A percentile compares a stretch with the other conserved stretches of the same genome.
Conservation (phyloP, 805 yeast species). For the Myxozyma neglecta region DNA sequence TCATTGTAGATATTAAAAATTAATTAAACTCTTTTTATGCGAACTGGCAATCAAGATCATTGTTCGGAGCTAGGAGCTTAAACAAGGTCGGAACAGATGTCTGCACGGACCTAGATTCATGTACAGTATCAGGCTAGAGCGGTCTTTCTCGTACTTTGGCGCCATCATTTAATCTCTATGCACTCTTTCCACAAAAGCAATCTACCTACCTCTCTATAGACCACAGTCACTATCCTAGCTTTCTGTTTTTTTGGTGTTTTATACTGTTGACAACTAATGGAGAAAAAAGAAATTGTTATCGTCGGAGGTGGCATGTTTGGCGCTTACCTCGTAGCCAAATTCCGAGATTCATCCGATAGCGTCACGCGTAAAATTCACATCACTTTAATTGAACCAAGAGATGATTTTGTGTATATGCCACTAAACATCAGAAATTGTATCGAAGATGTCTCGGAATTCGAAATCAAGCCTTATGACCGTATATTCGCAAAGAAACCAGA, state of each 20-base stretch:
- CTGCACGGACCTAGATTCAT: neutral
- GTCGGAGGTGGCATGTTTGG: conserved; percentile 29
- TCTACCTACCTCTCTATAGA: neutral
- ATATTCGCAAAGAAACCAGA: conserved; percentile 15
- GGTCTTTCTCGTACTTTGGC: neutral
- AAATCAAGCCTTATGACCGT: conserved; percentile 15
- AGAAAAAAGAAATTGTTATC: conserved; percentile 12
- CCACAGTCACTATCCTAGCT: neutral
- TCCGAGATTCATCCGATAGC: conserved; percentile 7
- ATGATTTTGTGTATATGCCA: conserved; percentile 18
- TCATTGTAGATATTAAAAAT: no score
- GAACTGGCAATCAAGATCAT: no score
- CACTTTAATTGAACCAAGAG: conserved; percentile 19
- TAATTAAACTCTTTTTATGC: no score
- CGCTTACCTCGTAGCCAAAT: conserved; percentile 4
- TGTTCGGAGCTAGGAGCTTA: neutral
- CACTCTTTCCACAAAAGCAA: neutral
- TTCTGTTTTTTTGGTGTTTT: neutral
- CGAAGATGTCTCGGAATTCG: conserved; percentile 15
- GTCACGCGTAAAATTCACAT: neutral
- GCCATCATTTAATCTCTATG: neutral
- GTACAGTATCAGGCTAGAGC: neutral
- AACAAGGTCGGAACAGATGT: neutral
- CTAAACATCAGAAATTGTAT: conserved; percentile 17
- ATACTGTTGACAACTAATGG: neutral